Percentiles rank a stretch among this genome's conserved stretches.
These are phyloP conservation scores for Pythium diclinum DNA, from an alignment of 352 stramenopile genomes.

Conservation along the genomic window DNA sequence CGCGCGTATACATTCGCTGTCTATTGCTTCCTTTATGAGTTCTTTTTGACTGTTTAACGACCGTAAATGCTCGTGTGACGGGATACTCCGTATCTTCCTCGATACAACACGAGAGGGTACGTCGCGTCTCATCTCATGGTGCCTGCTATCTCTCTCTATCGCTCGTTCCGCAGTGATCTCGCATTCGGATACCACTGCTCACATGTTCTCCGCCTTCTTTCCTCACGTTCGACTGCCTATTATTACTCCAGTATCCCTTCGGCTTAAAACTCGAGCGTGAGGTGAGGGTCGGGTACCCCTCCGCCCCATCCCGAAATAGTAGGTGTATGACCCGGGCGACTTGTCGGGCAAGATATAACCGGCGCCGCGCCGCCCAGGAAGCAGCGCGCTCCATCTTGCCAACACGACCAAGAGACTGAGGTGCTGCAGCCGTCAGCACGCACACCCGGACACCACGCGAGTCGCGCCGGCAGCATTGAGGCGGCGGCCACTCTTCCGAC, in stretches of 20 bases:
- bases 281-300: not conserved
- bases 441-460: constrained; percentile 1
- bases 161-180: not conserved
- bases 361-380: constrained; percentile 12
- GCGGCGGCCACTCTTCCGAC: not conserved
- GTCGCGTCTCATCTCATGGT: not conserved
- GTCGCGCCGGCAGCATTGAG: constrained; percentile 13
- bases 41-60: not conserved
- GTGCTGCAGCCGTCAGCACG: constrained; percentile 1
- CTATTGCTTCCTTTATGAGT: no score
- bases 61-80: not conserved
- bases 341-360: constrained; percentile 31
- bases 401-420: not conserved
- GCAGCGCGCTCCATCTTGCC: not conserved
- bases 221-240: not conserved
- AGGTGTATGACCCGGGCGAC: constrained; percentile 13
- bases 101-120: not conserved
- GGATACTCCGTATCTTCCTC: not conserved
- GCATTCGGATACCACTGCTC: no score
- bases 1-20: no score
- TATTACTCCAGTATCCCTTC: not conserved
- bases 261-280: no score
- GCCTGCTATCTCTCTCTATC: not conserved
- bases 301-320: constrained; percentile 22
- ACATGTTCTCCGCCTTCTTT: not conserved